Base-by-base conservation (phyloP, 2,329 filamentous ascomycete species). In the Dactylellina parvicollis region DNA sequence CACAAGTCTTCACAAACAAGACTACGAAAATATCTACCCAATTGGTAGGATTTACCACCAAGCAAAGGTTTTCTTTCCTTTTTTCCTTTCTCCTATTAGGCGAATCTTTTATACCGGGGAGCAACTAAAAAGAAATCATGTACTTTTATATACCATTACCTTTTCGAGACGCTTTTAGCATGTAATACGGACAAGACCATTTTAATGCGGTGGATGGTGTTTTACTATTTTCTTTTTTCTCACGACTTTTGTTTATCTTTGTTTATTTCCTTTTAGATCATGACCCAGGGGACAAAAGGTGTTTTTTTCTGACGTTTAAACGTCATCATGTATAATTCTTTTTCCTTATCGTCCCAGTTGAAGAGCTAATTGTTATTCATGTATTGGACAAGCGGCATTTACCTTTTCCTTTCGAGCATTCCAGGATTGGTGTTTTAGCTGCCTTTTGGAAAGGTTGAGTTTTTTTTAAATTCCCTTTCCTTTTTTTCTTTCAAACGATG, bases 101-200 rank as follows among this genome's bases (percentile, higher is more conserved):
- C 40, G 30, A 50, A 49, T 49, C 49, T 69, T 14, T 40, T 54
- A 46, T 47, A 36, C 36, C 46, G 64, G 64, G 26, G 55, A 59
- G n/a, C n/a, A 26, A 40, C 30, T 20, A 55, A 59, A 56, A 47
- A 52, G 56, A 61, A 69, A 44, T 49, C 55, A 69, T 69, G 64
- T 69, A 69, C 47, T 69, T 69, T 69, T 69, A 69, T 69, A 55
- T 47, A 69, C 46, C 54, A 54, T 55, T 36, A 46, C 10, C 24
- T 47, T 28, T 34, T 40, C 22, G 30, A 44, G 12, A 44, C 20
- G 34, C 22, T 52, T 32, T 55, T 61, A 69, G 64, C 64, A 69
- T 69, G 64, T 61, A 60, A 54, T 60, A 55, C 46, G 36, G 26
- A 22, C 36, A n/a, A n/a, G n/a, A n/a, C n/a, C n/a, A 36, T 65